Evolutionary conservation across 495 filamentous ascomycete genomes (phyloP), one percentile per base, ranked within the genome.

Genomic region (Aspergillus affinis): DNA sequence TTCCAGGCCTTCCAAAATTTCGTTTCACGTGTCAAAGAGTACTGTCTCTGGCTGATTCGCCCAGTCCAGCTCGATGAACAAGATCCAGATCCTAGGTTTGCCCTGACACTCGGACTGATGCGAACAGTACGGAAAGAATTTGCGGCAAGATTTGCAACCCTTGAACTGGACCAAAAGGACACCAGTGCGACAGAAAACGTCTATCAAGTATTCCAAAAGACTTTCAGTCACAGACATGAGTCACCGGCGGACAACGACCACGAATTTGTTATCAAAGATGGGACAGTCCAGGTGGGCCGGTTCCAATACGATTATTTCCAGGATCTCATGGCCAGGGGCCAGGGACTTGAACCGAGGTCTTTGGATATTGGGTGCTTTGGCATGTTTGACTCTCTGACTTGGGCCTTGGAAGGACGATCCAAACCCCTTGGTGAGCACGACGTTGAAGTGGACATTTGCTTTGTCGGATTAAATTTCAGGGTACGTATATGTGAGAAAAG

Each of bases 41-140:
- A 44, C 10, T 29, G 45, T 9, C 7, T 74, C 17, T 36, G 83
- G 0, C 83, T 80, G 82, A n/a, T 82, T 2, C 12, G 81, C 79
- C 2, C 50, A 50, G 0, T 46, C 65, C 1, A 51, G 58, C 15
- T 76, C 81, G 51, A 61, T 71, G 1, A 32, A 2, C 19, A 54
- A 2, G 78, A 75, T 46, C 13, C 48, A 2, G 72, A 82, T 45
- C 80, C 82, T 0, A 27, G 67, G 1, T 78, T 67, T 58, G 65
- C 56, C 0, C 59, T 72, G 18, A 61, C 75, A 0, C 44, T 79
- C 8, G 82, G 82, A 0, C 4, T 79, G 0, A 69, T 74, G 4
- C 66, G 82, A 12, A 73, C 76, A 7, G 48, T 80, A 0, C 74
- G 80, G 6, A 54, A 62, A 0, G 81, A 83, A 63, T 21, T 75